These are phyloP conservation scores for Mucor ambiguus DNA, from an alignment of 371 early-diverging fungal species.

Conservation along the genomic window DNA sequence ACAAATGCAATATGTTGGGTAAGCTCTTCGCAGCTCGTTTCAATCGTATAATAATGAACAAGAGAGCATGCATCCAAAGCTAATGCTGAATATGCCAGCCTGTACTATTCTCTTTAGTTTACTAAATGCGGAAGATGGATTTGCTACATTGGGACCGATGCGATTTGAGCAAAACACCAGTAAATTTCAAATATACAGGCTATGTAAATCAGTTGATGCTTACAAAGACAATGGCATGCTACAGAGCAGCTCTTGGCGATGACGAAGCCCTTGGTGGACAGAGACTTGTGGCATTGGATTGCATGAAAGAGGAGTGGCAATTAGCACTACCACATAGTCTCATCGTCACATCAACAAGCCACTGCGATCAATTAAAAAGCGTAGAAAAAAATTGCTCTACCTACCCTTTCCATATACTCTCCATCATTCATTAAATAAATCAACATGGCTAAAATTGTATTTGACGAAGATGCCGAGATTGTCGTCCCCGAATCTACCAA, in stretches of 20 bases:
- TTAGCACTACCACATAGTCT: not conserved
- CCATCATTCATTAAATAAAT: not conserved
- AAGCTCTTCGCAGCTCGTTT: too few species aligned
- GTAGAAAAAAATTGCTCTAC: not conserved
- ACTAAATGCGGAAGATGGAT: too few species aligned
- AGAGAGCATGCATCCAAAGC: too few species aligned
- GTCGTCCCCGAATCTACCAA: slow-evolving; percentile 28
- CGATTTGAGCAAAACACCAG: too few species aligned
- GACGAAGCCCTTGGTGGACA: not conserved
- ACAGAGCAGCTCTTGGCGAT: not conserved
- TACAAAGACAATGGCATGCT: too few species aligned
- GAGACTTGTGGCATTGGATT: not conserved
- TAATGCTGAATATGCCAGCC: too few species aligned
- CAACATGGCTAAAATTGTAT: slow-evolving; percentile 43
- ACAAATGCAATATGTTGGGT: too few species aligned
- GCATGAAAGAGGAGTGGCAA: not conserved
- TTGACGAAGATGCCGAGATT: slow-evolving; percentile 41
- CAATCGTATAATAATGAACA: too few species aligned
- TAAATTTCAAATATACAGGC: not conserved
- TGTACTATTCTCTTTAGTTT: too few species aligned
- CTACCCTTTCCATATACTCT: not conserved
- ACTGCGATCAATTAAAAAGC: not conserved
- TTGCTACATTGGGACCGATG: too few species aligned
- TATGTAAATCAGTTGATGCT: not conserved
- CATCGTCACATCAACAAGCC: slow-evolving; percentile 4